phyloP scores from a whole-genome alignment of 2,329 filamentous ascomycete genomes.

The Botrytis aclada region DNA sequence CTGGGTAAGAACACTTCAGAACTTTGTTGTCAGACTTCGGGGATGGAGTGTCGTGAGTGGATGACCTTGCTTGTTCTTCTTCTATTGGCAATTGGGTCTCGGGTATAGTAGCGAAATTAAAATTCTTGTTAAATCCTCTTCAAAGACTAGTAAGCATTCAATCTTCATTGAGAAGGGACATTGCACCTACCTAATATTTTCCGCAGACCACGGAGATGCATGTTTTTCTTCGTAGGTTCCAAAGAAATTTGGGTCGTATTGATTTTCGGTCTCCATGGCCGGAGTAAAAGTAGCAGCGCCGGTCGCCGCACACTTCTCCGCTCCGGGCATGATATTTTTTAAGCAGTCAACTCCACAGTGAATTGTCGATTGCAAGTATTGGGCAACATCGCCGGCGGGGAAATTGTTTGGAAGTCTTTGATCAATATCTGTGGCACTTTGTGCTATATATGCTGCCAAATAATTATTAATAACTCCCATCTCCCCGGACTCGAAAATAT shows the following conservation, averaged over 20 bases:
- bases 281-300: too few relatives aligned
- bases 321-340: not conserved
- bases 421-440: not conserved
- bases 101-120: not conserved
- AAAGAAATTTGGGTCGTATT: not conserved
- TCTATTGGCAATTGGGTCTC: not conserved
- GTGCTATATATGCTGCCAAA: not conserved
- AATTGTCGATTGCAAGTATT: not conserved
- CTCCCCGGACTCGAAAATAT: too few relatives aligned
- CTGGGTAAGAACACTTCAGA: not conserved
- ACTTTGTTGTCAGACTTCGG: not conserved
- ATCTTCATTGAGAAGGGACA: not conserved
- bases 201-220: not conserved
- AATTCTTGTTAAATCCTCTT: not conserved
- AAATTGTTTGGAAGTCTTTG: not conserved
- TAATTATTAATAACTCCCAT: not conserved
- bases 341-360: accelerated
- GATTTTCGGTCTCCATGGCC: too few relatives aligned
- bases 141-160: not conserved
- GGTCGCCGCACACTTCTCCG: accelerated
- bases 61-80: not conserved
- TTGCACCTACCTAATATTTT: not conserved
- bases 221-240: not conserved
- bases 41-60: not conserved
- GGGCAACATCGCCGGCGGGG: not conserved